Evolutionary conservation across 148 eudicot genomes (phyloP), one percentile per base, ranked within the genome.

Genomic region (Persicaria maculosa): DNA sequence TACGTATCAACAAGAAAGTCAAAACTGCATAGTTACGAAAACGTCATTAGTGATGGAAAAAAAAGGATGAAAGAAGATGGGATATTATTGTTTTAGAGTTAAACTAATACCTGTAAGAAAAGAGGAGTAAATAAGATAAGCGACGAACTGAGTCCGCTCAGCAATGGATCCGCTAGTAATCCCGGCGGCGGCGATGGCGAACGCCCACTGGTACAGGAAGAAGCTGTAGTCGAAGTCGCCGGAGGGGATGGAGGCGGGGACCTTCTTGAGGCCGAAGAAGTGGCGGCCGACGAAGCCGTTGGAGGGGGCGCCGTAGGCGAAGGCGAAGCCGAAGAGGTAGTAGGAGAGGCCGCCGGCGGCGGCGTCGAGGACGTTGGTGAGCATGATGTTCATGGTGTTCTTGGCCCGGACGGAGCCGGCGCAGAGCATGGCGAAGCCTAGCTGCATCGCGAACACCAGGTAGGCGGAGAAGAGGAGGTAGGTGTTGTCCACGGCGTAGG

Each of bases 351-450:
- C 82, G 0, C 88, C 88, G 7, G 88, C 88, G 2, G 88, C 88
- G 0, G 88, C 86, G 68, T 86, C 88, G 7, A 86, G 84, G 47
- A 86, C 86, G 81, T 86, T 86, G 57, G 88, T 86, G 22, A 86
- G 84, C 88, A 86, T 86, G 55, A 86, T 86, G 80, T 86, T 86
- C 88, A 86, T 86, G 59, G 86, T 83, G 78, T 86, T 86, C 70
- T 86, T 86, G 46, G 86, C 86, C 9, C 88, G 80, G 62, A 86
- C 88, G 5, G 88, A 86, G 70, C 88, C 88, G 7, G 88, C 88
- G 72, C 88, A 86, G 44, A 86, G 84, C 88, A 86, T 86, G 72
- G 88, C 88, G 68, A 86, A 86, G 43, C 88, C 88, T 44, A 86
- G 81, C 67, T 86, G 88, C 88, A 86, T 86, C 45, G 86, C 81